These are phyloP conservation scores for Penicillium polonicum DNA, from an alignment of 2,329 filamentous ascomycete species.

Conservation along the genomic window DNA sequence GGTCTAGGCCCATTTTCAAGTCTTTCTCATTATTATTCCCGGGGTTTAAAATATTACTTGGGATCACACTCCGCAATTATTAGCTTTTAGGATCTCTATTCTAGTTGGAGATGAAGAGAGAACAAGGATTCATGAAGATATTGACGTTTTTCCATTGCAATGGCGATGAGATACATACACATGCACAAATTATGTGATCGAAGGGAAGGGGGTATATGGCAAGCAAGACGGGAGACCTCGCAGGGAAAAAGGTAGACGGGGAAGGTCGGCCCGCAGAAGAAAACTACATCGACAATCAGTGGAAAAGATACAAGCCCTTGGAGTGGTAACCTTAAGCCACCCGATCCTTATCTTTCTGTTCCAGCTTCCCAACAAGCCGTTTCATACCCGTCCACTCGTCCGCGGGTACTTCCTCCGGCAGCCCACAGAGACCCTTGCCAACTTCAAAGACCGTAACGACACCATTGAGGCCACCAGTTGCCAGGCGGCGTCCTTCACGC, in stretches of 20 bases:
- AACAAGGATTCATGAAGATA: not conserved
- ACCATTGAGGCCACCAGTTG: slow-evolving; percentile 88
- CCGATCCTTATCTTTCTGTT: slow-evolving; percentile 47
- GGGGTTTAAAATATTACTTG: not conserved
- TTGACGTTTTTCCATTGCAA: not conserved
- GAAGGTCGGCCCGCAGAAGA: slow-evolving; percentile 13
- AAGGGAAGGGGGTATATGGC: slow-evolving; percentile 29
- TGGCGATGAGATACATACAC: slow-evolving; percentile 9
- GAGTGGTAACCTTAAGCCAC: slow-evolving; percentile 24
- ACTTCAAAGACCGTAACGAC: slow-evolving; percentile 93
- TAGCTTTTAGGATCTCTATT: not conserved
- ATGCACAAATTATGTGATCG: slow-evolving; percentile 18
- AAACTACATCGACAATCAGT: slow-evolving; percentile 11
- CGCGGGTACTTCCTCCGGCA: slow-evolving; percentile 75
- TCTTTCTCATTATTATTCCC: too few species aligned
- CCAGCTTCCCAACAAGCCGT: slow-evolving; percentile 76
- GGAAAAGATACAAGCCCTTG: slow-evolving; percentile 2
- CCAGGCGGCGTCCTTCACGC: slow-evolving; percentile 79
- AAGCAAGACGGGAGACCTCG: slow-evolving; percentile 16
- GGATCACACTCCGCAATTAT: not conserved
- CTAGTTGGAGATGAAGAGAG: not conserved
- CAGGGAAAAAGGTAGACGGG: slow-evolving; percentile 10
- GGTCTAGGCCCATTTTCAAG: too few species aligned
- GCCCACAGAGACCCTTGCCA: slow-evolving; percentile 70
- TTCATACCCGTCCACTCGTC: slow-evolving; percentile 96